These are phyloP conservation scores for Populus euphratica DNA, from an alignment of 345 rosid species.

Conservation along the genomic window DNA sequence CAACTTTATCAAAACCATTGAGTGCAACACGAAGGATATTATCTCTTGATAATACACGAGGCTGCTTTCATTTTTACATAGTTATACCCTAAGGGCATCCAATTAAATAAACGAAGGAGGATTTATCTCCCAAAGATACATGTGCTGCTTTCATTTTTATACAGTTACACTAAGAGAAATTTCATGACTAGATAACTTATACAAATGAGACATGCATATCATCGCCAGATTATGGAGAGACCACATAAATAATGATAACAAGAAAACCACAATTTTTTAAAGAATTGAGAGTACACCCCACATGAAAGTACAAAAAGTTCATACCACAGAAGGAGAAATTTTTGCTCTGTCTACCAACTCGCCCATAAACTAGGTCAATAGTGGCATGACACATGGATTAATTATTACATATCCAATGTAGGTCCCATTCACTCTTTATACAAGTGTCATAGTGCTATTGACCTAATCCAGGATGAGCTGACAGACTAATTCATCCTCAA, in stretches of 20 bases:
- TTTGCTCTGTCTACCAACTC: background rate
- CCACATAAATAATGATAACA: background rate
- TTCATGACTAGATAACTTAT: background rate
- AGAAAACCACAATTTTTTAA: background rate
- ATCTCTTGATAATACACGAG: background rate
- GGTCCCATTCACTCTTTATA: background rate
- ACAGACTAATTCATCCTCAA: background rate
- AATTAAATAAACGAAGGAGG: too few species aligned
- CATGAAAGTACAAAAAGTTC: too few species aligned
- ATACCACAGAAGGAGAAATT: background rate
- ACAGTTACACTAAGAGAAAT: too few species aligned
- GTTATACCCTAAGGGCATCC: background rate
- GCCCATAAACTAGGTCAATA: background rate
- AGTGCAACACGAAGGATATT: background rate
- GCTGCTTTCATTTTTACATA: background rate
- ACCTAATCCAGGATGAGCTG: background rate
- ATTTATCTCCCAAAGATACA: too few species aligned
- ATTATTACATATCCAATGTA: background rate
- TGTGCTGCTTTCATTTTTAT: too few species aligned
- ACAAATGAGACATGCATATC: background rate
- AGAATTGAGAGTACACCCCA: too few species aligned
- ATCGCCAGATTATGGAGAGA: background rate
- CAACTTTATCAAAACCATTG: constrained; percentile 1
- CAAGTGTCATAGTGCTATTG: background rate
- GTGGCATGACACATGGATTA: background rate